Evolutionary conservation across 2,329 filamentous ascomycete genomes (phyloP).

Genomic region (Diaporthe vexans): DNA sequence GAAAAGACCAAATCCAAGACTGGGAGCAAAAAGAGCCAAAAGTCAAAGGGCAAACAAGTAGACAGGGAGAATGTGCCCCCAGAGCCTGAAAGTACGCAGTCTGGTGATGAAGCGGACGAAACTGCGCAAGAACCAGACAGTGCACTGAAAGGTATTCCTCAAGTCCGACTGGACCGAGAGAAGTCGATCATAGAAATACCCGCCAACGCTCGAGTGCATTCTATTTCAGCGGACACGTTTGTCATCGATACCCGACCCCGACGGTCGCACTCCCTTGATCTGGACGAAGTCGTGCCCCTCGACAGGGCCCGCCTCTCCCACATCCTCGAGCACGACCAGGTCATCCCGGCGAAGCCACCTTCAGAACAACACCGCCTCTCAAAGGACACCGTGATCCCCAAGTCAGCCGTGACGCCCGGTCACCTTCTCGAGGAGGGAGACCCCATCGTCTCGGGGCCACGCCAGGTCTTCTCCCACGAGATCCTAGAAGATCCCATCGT

Average conservation of each 20-base stretch:
- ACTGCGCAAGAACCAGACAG: neutral
- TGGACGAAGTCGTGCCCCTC: slow-evolving; percentile 7
- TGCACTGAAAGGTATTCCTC: neutral
- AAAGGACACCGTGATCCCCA: slow-evolving; percentile 34
- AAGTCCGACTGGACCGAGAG: neutral
- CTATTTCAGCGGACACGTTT: slow-evolving; percentile 33
- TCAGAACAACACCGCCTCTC: slow-evolving; percentile 36
- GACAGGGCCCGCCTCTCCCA: slow-evolving; percentile 13
- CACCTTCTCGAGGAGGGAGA: slow-evolving; percentile 38
- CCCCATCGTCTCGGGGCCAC: slow-evolving; percentile 30
- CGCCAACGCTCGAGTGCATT: slow-evolving; percentile 32
- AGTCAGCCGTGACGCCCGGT: slow-evolving; percentile 9
- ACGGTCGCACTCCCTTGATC: slow-evolving; percentile 14
- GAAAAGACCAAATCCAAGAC: slow-evolving; percentile 3
- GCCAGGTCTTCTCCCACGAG: slow-evolving; percentile 37
- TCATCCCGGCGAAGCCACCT: slow-evolving; percentile 7
- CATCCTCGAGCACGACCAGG: slow-evolving; percentile 30
- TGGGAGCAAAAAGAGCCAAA: slow-evolving; percentile 6
- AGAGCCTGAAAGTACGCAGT: neutral
- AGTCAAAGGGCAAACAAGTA: slow-evolving; percentile 10
- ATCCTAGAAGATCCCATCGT: slow-evolving; percentile 35
- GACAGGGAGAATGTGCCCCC: slow-evolving; percentile 1
- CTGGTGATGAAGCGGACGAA: neutral
- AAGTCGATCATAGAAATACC: slow-evolving; percentile 33
- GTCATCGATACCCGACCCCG: slow-evolving; percentile 4